A percentile compares a stretch with the other conserved stretches of the same genome.
These are phyloP conservation scores for Arthrobotrys megalospora DNA, from an alignment of 2,329 filamentous ascomycete genomes.

Conservation along the genomic window DNA sequence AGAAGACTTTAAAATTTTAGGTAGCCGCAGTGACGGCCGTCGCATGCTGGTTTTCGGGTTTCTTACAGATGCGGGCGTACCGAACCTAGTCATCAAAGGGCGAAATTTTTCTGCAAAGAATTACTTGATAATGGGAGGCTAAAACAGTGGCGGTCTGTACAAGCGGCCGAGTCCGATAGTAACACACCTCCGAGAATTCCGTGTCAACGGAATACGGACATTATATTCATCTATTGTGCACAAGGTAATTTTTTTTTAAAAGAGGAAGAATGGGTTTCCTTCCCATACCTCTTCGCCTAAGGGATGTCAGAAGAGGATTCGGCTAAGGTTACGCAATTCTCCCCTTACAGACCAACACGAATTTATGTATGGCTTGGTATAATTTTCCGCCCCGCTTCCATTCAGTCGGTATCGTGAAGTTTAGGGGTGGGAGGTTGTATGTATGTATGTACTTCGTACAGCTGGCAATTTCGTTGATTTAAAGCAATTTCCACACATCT, in stretches of 20 bases:
- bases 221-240: background rate
- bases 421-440: constrained; percentile 28
- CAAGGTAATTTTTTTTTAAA: background rate
- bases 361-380: constrained; percentile 49
- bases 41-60: constrained; percentile 17
- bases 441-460: constrained; percentile 19
- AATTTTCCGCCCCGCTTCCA: constrained; percentile 60
- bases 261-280: constrained; percentile 14
- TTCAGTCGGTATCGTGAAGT: constrained; percentile 50
- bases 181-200: background rate
- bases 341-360: constrained; percentile 31
- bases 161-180: constrained; percentile 46
- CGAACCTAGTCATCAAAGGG: background rate
- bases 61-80: constrained; percentile 25
- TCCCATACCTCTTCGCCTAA: constrained; percentile 44
- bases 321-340: constrained; percentile 60
- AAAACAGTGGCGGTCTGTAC: constrained; percentile 49
- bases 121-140: constrained; percentile 57
- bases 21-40: constrained; percentile 19
- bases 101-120: constrained; percentile 36
- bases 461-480: constrained; percentile 46
- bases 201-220: constrained; percentile 19
- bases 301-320: constrained; percentile 39
- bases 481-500: constrained; percentile 50
- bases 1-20: constrained; percentile 25